Evolutionary conservation across 192 early-diverging fungal genomes (phyloP), one percentile per base, ranked within the genome.

Genomic region (Thamnidium elegans): DNA sequence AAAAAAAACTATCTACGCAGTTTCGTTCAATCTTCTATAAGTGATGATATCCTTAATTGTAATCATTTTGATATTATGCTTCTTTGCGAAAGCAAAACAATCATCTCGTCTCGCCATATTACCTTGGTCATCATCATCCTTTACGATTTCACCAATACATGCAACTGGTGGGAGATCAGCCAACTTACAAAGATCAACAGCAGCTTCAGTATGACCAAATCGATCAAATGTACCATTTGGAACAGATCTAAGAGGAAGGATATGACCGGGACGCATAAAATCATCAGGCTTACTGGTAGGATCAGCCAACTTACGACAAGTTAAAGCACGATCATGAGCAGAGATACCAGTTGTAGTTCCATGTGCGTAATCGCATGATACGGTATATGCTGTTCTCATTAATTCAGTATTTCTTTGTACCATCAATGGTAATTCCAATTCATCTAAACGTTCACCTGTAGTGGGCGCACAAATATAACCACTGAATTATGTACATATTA

Each of bases 341-440:
- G 94, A 96, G 58, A 99, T 98, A 15, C 96, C 97, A 6, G 97
- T 99, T 4, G 92, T 92, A n/a, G 92, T 92, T 15, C 79, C 84
- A 63, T 87, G 81, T 7, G 84, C 78, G 31, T 89, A 92, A 67
- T 99, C 96, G 5, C 96, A 90, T 0, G 92, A 90, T 47, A 99
- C 76, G 0, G 94, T 96, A 71, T 97, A 99, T 10, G 95, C 94
- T 19, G 97, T 99, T 64, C 91, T 87, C 76, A 94, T 81, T 44
- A 88, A 81, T 58, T 99, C 97, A 7, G 90, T 85, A 78, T 92
- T 97, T 60, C 92, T 77, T 62, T 87, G 82, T 36, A 99, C 97
- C 97, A 99, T 99, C 58, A 97, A 74, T 20, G 95, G 96, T 32
- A 99, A 73, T 1, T 91, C 73, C 4, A 99, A 84, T 66, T 88